Evolutionary conservation across 176 grass and related monocot genomes (phyloP).

Genomic region (Puccinellia tenuiflora): DNA sequence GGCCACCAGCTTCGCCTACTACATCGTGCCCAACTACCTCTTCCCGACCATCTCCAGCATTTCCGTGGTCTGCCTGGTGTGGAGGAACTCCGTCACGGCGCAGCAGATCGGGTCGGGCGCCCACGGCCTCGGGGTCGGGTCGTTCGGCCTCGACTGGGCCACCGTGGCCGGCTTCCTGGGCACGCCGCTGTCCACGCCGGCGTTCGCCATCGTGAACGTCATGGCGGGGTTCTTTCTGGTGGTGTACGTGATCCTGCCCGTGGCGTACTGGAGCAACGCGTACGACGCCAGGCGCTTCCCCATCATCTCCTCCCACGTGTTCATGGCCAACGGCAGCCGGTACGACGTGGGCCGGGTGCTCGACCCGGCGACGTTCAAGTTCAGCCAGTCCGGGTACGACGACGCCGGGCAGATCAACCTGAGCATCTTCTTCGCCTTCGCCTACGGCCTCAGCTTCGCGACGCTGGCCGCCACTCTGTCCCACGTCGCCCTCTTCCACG

Average conservation of each 20-base stretch:
- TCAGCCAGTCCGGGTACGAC: constrained; percentile 57
- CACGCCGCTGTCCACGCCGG: constrained; percentile 58
- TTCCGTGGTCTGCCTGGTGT: constrained; percentile 50
- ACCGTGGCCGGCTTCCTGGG: constrained; percentile 50
- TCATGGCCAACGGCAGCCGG: constrained; percentile 38
- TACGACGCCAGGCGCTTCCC: constrained; percentile 50
- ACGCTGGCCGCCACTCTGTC: constrained; percentile 61
- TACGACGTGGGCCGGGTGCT: constrained; percentile 58
- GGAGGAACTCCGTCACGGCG: constrained; percentile 51
- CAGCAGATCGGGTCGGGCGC: constrained; percentile 73
- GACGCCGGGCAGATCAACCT: constrained; percentile 49
- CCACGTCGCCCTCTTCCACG: constrained; percentile 73
- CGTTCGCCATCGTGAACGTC: constrained; percentile 62
- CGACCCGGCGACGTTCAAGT: constrained; percentile 41
- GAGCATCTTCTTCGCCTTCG: constrained; percentile 56
- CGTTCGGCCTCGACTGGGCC: constrained; percentile 68
- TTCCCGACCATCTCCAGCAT: constrained; percentile 68
- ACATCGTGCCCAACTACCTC: constrained; percentile 62
- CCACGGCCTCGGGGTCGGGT: constrained; percentile 59
- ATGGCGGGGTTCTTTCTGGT: constrained; percentile 53
- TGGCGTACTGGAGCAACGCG: constrained; percentile 55
- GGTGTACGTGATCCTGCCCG: constrained; percentile 50
- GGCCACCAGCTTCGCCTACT: constrained; percentile 65
- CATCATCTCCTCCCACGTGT: constrained; percentile 51
- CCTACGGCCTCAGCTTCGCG: constrained; percentile 65